Percentiles rank a stretch among this genome's conserved stretches.
phyloP scores from a whole-genome alignment of 2,329 filamentous ascomycete genomes.

The Alternaria ventricosa region DNA sequence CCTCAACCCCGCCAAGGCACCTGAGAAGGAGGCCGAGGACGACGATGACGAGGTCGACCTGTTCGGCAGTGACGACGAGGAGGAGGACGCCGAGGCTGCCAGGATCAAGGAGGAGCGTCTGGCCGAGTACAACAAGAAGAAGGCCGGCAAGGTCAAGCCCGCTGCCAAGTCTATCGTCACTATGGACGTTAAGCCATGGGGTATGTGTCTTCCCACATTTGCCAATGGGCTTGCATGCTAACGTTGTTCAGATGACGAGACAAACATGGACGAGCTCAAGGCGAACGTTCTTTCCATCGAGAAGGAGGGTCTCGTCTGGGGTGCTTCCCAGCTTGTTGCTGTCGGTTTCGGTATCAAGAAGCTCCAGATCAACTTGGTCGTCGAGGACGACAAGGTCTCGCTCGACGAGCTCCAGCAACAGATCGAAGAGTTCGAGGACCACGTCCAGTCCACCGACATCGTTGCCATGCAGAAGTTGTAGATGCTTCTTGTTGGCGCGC shows the following conservation, averaged over 20 bases:
- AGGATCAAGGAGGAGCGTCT: conserved; percentile 86
- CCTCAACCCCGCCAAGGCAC: conserved; percentile 85
- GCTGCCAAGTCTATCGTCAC: conserved; percentile 96
- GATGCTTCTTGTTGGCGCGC: conserved; percentile 17
- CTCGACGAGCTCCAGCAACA: conserved; percentile 83
- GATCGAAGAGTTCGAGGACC: conserved; percentile 89
- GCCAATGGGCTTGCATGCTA: conserved; percentile 14
- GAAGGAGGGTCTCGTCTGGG: conserved; percentile 96
- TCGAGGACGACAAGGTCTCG: conserved; percentile 97
- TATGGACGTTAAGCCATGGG: conserved; percentile 98
- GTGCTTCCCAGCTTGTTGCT: conserved; percentile 84
- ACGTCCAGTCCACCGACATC: conserved; percentile 95
- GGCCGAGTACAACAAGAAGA: conserved; percentile 95
- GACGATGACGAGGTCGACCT: conserved; percentile 81
- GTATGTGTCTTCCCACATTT: conserved; percentile 62
- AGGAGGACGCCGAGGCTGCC: conserved; percentile 72
- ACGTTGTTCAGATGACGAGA: conserved; percentile 77
- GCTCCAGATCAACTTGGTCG: conserved; percentile 96
- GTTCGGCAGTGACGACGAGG: conserved; percentile 89
- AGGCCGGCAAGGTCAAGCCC: conserved; percentile 89
- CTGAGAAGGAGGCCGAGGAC: conserved; percentile 66
- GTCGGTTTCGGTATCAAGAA: conserved; percentile 99
- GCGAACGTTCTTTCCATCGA: conserved; percentile 80
- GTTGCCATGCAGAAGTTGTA: conserved; percentile 60
- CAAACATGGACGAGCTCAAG: conserved; percentile 85